A percentile compares a stretch with the other conserved stretches of the same genome.
Conservation (phyloP, 2,329 filamentous ascomycete species). For the Orbilia blumenaviensis region DNA sequence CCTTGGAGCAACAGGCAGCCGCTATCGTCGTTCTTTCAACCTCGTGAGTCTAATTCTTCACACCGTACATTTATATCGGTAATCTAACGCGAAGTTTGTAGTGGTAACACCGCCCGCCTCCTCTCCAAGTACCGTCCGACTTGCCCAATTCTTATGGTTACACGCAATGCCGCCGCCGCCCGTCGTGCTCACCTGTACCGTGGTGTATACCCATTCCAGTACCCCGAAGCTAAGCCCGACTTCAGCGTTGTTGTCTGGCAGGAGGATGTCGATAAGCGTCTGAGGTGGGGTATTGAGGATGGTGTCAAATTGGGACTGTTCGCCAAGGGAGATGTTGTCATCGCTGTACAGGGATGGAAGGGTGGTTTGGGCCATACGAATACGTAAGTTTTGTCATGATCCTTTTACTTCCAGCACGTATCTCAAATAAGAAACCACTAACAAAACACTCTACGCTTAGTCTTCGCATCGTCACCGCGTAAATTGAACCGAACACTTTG, state of each 20-base stretch:
- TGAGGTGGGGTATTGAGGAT: constrained; percentile 94
- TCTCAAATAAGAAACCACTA: background rate
- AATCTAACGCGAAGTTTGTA: constrained; percentile 59
- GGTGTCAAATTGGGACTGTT: constrained; percentile 84
- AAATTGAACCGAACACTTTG: background rate
- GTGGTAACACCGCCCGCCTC: constrained; percentile 91
- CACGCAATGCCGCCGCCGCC: constrained; percentile 81
- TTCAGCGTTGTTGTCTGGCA: constrained; percentile 95
- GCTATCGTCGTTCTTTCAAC: constrained; percentile 97
- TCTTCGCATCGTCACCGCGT: constrained; percentile 54
- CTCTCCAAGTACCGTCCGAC: constrained; percentile 98
- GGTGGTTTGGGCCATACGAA: constrained; percentile 92
- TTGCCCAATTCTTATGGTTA: constrained; percentile 99
- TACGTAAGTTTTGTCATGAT: constrained; percentile 66
- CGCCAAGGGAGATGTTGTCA: constrained; percentile 75
- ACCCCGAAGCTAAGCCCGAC: constrained; percentile 92
- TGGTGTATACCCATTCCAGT: constrained; percentile 96
- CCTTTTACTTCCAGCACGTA: background rate
- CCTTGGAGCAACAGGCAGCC: constrained; percentile 93
- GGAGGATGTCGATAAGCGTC: constrained; percentile 95
- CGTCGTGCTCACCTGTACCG: constrained; percentile 95
- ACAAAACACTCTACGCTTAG: constrained; percentile 8
- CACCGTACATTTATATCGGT: background rate
- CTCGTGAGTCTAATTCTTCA: constrained; percentile 65
- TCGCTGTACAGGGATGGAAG: constrained; percentile 90